These are phyloP conservation scores for Calonectria hawksworthii DNA, from an alignment of 2,329 filamentous ascomycete genomes.

Conservation along the genomic window DNA sequence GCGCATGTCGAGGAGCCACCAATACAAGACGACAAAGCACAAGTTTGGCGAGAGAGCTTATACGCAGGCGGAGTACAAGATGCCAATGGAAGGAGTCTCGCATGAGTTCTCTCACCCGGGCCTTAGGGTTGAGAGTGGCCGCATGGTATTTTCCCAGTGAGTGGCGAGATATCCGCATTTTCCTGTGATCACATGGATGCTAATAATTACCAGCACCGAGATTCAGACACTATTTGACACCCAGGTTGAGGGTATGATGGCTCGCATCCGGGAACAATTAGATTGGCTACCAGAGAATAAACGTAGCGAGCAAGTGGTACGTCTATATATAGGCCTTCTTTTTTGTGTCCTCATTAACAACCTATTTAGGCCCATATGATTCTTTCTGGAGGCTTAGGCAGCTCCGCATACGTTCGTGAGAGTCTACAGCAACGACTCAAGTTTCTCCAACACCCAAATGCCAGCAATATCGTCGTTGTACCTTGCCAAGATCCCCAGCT, in stretches of 20 bases:
- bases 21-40: conserved; percentile 55
- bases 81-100: conserved; percentile 59
- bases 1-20: conserved; percentile 54
- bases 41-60: conserved; percentile 61
- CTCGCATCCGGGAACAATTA: conserved; percentile 56
- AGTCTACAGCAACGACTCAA: conserved; percentile 54
- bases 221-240: conserved; percentile 59
- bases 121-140: conserved; percentile 55
- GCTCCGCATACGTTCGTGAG: conserved; percentile 60
- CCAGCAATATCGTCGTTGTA: conserved; percentile 52
- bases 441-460: conserved; percentile 50
- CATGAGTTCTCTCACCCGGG: conserved; percentile 55
- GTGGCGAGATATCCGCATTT: conserved; percentile 18
- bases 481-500: conserved; percentile 66
- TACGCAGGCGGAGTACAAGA: conserved; percentile 55
- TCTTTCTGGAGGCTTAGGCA: conserved; percentile 60
- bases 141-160: conserved; percentile 57
- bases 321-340: conserved; percentile 7
- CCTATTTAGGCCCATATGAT: conserved; percentile 55
- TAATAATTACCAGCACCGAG: conserved; percentile 51
- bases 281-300: conserved; percentile 53
- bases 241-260: conserved; percentile 48
- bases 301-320: conserved; percentile 52
- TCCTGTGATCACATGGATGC: not conserved
- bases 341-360: not conserved